Evolutionary conservation across 129 eudicot species (phyloP).

Genomic region (Escallonia herrerae): DNA sequence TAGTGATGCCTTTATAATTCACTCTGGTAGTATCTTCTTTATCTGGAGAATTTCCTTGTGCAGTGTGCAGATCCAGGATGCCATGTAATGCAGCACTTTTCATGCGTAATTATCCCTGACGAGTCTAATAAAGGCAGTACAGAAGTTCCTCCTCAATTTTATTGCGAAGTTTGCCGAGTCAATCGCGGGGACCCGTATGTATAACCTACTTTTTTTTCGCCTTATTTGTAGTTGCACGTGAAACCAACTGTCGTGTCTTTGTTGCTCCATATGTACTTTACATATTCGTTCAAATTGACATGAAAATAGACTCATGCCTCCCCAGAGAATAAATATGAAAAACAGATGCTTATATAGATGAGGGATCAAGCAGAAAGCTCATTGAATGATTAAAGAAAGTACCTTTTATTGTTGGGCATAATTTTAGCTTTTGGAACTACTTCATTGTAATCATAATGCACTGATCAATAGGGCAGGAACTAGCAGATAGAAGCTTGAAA

Average conservation of each 20-base stretch:
- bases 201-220: not conserved
- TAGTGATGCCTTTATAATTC: constrained; percentile 2
- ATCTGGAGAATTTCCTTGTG: not conserved
- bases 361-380: no score
- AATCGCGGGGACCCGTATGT: constrained; percentile 57
- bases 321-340: no score
- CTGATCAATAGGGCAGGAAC: no score
- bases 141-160: constrained; percentile 34
- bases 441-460: no score
- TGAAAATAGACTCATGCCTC: not conserved
- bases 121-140: constrained; percentile 30
- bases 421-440: no score
- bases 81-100: constrained; percentile 38
- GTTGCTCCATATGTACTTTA: not conserved
- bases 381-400: no score
- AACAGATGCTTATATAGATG: no score
- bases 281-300: not conserved
- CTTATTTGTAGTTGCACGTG: not conserved
- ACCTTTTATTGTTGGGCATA: no score
- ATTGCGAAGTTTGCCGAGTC: constrained; percentile 53
- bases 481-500: no score
- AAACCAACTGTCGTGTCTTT: not conserved
- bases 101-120: constrained; percentile 42
- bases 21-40: constrained; percentile 3
- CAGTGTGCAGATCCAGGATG: constrained; percentile 56